Conservation (phyloP, 2,329 filamentous ascomycete genomes). For the Fusarium verticillioides region DNA sequence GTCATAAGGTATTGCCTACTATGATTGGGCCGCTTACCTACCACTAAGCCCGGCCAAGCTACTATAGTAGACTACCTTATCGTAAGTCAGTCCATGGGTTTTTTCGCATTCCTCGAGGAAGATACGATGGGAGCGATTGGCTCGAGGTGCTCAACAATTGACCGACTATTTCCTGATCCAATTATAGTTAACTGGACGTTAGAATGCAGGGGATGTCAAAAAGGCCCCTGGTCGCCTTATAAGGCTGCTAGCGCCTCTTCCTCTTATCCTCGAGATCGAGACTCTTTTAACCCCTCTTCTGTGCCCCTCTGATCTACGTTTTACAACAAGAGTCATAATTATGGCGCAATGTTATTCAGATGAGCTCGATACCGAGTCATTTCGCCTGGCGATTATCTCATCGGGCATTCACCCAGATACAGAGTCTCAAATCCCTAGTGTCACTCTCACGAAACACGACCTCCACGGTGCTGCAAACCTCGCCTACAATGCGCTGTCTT, state of each 20-base stretch:
- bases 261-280: background rate
- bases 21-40: background rate
- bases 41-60: background rate
- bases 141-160: rapidly evolving
- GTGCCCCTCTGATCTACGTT: background rate
- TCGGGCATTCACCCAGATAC: rapidly evolving
- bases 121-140: background rate
- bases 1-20: background rate
- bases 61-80: background rate
- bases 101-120: background rate
- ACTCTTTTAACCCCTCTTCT: background rate
- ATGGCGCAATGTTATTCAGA: conserved; percentile 10
- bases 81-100: background rate
- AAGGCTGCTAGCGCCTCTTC: background rate
- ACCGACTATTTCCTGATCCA: background rate
- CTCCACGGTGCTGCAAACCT: background rate
- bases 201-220: background rate
- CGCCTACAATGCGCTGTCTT: conserved; percentile 2
- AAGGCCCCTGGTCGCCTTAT: background rate
- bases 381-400: background rate
- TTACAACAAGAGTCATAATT: background rate
- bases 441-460: background rate
- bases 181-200: no score
- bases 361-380: background rate
- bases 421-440: background rate